Conservation (phyloP, 179 eudicot species). For the Beta lomatogona region DNA sequence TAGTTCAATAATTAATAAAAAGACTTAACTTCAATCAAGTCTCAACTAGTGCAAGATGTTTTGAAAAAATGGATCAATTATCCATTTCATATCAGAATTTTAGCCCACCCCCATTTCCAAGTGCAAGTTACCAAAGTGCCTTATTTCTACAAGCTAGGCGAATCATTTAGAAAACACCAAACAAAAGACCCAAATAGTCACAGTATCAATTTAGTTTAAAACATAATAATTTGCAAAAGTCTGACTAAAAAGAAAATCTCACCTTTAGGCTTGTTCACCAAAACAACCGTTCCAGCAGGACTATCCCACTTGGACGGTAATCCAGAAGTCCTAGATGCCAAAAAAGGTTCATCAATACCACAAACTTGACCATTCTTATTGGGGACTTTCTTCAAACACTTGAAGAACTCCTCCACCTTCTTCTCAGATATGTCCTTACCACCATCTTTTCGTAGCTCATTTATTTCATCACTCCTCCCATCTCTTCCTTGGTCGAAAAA, state of each 20-base stretch:
- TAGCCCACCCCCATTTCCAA: no score
- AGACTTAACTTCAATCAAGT: no score
- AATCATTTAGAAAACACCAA: no score
- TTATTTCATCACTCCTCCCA: background rate
- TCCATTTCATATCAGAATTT: no score
- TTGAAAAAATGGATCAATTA: no score
- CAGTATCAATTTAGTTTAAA: background rate
- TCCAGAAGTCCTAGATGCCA: slow-evolving; percentile 75
- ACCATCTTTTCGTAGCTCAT: slow-evolving; percentile 19
- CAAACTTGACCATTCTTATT: slow-evolving; percentile 41
- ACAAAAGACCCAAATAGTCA: no score
- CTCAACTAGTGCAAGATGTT: no score
- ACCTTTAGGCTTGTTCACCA: slow-evolving; percentile 98
- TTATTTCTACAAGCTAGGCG: background rate
- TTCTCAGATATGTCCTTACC: slow-evolving; percentile 59
- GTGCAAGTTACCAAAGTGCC: background rate
- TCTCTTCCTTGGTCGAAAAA: slow-evolving; percentile 65
- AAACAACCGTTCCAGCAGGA: slow-evolving; percentile 76
- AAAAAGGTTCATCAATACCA: slow-evolving; percentile 58
- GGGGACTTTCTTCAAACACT: slow-evolving; percentile 88
- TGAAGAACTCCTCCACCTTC: slow-evolving; percentile 92
- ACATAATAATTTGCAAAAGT: background rate
- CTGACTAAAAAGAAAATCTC: slow-evolving; percentile 8
- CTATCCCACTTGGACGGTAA: slow-evolving; percentile 84
- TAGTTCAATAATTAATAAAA: no score